Percentiles rank a stretch among this genome's conserved stretches.
Evolutionary conservation across 371 early-diverging fungal genomes (phyloP).

Genomic region (Batrachochytrium dendrobatidis): DNA sequence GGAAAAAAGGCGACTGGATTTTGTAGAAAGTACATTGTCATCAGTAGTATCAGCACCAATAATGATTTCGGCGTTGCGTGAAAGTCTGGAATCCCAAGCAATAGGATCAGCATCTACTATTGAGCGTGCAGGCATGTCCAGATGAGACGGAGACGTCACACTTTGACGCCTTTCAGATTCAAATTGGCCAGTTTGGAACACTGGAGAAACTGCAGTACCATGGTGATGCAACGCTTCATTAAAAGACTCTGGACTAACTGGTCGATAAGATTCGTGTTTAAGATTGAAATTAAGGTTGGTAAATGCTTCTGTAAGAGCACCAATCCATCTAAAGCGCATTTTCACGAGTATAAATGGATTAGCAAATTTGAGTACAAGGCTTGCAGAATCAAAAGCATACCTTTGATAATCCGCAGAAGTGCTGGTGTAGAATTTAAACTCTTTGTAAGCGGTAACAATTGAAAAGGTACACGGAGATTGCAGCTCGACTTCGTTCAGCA

Average conservation of each 20-base stretch:
- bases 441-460: constrained; percentile 8
- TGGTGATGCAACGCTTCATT: not conserved
- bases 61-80: not conserved
- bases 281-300: not conserved
- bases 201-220: not conserved
- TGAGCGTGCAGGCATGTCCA: not conserved
- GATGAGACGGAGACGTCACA: not conserved
- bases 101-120: not conserved
- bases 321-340: not conserved
- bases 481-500: constrained; percentile 12
- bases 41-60: too few species aligned
- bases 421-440: constrained; percentile 11
- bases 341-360: not conserved
- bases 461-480: constrained; percentile 10
- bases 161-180: not conserved
- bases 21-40: too few species aligned
- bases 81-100: not conserved
- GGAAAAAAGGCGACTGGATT: not conserved
- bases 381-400: not conserved
- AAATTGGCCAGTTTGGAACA: not conserved
- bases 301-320: not conserved
- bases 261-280: not conserved
- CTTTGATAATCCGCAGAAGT: constrained; percentile 16
- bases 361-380: not conserved
- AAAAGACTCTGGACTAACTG: not conserved